phyloP scores from a whole-genome alignment of 345 rosid species.

The Populus tremula region DNA sequence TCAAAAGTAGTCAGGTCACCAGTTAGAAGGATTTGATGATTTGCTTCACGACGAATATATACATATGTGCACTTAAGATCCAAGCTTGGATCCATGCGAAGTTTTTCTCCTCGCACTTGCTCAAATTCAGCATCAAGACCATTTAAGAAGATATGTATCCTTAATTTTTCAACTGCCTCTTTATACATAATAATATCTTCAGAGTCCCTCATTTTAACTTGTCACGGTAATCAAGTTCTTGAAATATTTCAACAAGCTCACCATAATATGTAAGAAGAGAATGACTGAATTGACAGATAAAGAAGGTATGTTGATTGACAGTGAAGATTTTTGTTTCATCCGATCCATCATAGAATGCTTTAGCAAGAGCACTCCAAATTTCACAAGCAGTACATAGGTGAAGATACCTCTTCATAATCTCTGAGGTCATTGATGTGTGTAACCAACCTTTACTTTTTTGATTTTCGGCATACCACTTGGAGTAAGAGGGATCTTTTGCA shows the following conservation, averaged over 20 bases:
- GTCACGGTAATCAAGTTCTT: conserved; percentile 3
- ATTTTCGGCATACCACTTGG: conserved; percentile 9
- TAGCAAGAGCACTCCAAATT: neutral
- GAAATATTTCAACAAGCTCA: conserved; percentile 16
- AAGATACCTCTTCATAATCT: conserved; percentile 1
- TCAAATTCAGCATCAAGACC: too few relatives aligned
- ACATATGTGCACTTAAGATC: neutral
- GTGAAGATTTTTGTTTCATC: conserved; percentile 3
- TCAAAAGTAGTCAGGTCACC: neutral
- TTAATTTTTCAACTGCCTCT: neutral
- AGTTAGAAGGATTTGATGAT: neutral
- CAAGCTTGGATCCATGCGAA: too few relatives aligned
- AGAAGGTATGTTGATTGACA: neutral
- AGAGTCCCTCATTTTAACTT: conserved; percentile 5
- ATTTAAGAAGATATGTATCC: neutral
- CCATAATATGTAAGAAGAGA: conserved; percentile 3
- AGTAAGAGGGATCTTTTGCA: neutral
- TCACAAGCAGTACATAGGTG: neutral
- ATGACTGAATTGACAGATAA: neutral
- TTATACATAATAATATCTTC: conserved; percentile 11
- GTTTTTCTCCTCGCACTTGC: too few relatives aligned
- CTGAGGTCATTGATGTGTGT: neutral
- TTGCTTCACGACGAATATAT: neutral
- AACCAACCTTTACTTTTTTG: neutral
- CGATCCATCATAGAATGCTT: conserved; percentile 2